Evolutionary conservation across 176 grass and related monocot species (phyloP).

Genomic region (Cocos nucifera): DNA sequence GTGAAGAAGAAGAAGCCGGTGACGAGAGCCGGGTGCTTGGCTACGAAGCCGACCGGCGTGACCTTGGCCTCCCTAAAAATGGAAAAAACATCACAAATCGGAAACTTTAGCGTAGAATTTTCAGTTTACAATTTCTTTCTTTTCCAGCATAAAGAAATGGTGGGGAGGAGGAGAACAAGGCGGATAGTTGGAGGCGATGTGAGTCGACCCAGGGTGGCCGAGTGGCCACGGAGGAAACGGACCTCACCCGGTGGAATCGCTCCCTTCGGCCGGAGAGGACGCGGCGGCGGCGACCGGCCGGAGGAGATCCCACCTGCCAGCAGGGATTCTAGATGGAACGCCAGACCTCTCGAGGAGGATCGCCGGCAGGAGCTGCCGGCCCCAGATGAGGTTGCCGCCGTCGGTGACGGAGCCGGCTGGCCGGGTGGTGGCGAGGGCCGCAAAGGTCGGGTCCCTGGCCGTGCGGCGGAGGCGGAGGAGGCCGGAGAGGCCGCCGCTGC

Average conservation of each 20-base stretch:
- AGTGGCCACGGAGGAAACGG: constrained; percentile 20
- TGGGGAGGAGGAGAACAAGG: no score
- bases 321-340: no score
- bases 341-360: constrained; percentile 26
- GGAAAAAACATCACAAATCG: background rate
- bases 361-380: constrained; percentile 55
- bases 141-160: no score
- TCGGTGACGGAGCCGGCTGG: constrained; percentile 27
- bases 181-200: no score
- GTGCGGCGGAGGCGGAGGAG: constrained; percentile 47
- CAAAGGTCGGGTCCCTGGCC: constrained; percentile 1
- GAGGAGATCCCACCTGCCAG: constrained; percentile 5
- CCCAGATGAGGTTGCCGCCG: constrained; percentile 54
- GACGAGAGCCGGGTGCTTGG: constrained; percentile 67
- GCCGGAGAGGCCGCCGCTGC: constrained; percentile 24
- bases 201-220: background rate
- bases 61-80: constrained; percentile 43
- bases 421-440: constrained; percentile 12
- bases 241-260: constrained; percentile 56
- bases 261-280: constrained; percentile 38
- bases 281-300: constrained; percentile 47
- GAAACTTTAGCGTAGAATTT: no score
- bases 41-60: constrained; percentile 27
- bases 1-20: constrained; percentile 99
- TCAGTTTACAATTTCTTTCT: no score